Base-by-base conservation (phyloP, 2,329 filamentous ascomycete genomes). In the Penicillium paneum region DNA sequence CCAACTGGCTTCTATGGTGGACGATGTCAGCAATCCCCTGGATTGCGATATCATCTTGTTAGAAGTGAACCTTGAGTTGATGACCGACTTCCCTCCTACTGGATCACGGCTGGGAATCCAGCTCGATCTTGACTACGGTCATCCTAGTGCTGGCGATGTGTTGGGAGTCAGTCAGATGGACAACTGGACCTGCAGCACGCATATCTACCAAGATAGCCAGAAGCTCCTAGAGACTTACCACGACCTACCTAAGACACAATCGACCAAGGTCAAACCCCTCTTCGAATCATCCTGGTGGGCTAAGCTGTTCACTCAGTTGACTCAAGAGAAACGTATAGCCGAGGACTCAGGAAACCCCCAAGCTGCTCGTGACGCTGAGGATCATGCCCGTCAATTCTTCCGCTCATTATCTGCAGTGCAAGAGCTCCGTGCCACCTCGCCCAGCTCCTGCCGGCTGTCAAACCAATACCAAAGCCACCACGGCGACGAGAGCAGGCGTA, bases 271-370 rank as follows among this genome's bases (percentile, higher is more conserved):
- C 49, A 72, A 71, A 54, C 74, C 75, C 19, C 67, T 71, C 3
- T 76, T 78, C 39, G 74, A 76, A 55, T 76, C 75, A 13, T 66
- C 64, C 12, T 79, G 76, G 74, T 79, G 77, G 77, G 76, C 71
- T 13, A 67, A 66, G 29, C 57, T 70, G 21, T 78, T 79, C 64
- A 75, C 72, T 1, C 62, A 73, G 26, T 61, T 76, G 51, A 76
- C 73, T 2, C 70, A 75, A 56, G 68, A 72, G 17, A 74, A 68
- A 59, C 72, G 70, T 36, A 65, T 69, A 52, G 70, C 72, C 11
- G 73, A 76, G 58, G 66, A 71, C 32, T 66, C 66, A 0, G 72
- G 69, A 8, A 64, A 72, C 26, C 61, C 68, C 13, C 63, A 65
- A 21, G 61, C 56, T 5, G 54, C 69, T 13, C 64, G 70, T 39